Evolutionary conservation across 768 basidiomycete genomes (phyloP), one percentile per base, ranked within the genome.

Genomic region (Rhizopogon vesiculosus): DNA sequence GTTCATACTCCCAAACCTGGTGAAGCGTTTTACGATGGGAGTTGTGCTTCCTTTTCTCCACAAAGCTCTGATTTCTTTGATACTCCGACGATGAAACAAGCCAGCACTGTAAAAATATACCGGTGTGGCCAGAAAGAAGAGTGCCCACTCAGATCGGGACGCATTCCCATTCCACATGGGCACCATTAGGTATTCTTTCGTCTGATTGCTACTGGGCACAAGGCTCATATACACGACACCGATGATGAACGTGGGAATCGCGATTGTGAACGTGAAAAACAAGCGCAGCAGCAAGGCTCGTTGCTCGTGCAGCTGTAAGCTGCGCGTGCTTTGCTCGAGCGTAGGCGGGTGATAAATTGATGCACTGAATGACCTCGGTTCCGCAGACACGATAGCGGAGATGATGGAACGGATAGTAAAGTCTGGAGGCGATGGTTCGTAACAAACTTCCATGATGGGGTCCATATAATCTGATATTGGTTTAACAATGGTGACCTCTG

Each of bases 1-100:
- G 65, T 92, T 91, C 92, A 94, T 94, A 62, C 86, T 89, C 0
- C 92, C 92, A 63, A 93, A 94, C 15, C 78, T 75, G 52, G 84
- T 74, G 54, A 91, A 81, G 0, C 87, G 78, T 43, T 72, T 72
- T 61, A 79, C 71, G 33, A 85, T 71, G 2, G 86, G 80, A 1
- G 76, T 77, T 3, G 74, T 65, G 59, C 80, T 86, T 18, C 79
- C 76, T 46, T 61, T 76, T 55, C 74, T 74, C 87, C 87, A 89
- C 18, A 83, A 66, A 13, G 78, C 72, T 51, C 62, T 59, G 10
- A 89, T 72, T 62, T 89, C 85, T 62, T 76, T 78, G 51, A 86
- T 57, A 55, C 77, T 76, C 39, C 83, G 73, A 8, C 71, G 66
- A 63, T 87, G 86, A 63, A 86, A 88, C 15, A 72, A 68, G 0